Evolutionary conservation across 257 asterid species (phyloP).

Genomic region (Forsythia viridissima): DNA sequence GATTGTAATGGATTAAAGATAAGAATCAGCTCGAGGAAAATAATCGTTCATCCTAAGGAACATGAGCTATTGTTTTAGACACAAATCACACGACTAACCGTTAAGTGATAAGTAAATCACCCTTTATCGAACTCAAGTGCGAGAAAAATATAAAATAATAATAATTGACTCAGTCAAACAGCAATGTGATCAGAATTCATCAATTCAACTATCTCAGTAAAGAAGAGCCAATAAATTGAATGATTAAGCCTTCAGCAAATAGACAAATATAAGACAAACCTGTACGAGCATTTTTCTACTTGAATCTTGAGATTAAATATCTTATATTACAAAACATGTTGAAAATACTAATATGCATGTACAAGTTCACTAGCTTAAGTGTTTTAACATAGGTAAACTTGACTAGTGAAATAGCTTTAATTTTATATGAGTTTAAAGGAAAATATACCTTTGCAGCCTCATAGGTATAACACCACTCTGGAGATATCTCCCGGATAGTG

Average conservation of each 20-base stretch:
- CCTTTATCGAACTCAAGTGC: background rate
- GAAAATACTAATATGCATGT: background rate
- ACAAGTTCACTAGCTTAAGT: background rate
- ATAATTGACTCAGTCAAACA: background rate
- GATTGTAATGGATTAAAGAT: background rate
- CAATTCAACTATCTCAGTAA: background rate
- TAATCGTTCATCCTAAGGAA: background rate
- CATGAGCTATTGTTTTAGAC: background rate
- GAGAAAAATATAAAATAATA: background rate
- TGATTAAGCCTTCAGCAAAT: background rate
- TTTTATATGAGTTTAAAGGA: background rate
- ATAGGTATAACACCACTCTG: slow-evolving; percentile 87
- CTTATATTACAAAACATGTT: background rate
- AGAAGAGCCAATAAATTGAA: background rate
- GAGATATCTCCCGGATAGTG: slow-evolving; percentile 76
- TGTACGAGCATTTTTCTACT: background rate
- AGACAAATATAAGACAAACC: background rate
- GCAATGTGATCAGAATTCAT: background rate
- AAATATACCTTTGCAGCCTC: slow-evolving; percentile 77
- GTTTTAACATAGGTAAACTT: background rate
- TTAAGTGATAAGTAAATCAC: background rate
- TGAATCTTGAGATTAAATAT: background rate
- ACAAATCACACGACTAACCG: background rate
- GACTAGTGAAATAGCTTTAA: slow-evolving; percentile 13
- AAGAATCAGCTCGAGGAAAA: background rate